Evolutionary conservation across 768 basidiomycete species (phyloP).

Genomic region (Psilocybe azurescens): DNA sequence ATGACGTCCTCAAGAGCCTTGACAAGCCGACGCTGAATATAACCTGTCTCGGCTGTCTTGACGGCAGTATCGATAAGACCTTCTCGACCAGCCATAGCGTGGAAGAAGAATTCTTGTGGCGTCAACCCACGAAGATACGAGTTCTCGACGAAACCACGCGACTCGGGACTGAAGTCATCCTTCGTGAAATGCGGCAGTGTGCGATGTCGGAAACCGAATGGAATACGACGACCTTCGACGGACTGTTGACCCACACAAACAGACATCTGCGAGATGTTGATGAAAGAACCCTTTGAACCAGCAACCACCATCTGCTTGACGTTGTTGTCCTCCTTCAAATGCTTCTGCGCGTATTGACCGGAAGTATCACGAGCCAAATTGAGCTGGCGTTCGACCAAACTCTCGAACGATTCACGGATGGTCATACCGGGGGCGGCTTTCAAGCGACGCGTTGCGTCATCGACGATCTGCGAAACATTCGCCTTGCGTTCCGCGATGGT

Average conservation of each 20-base stretch:
- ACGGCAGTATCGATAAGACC: slow-evolving; percentile 99
- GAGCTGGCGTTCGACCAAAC: slow-evolving; percentile 86
- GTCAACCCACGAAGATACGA: slow-evolving; percentile 96
- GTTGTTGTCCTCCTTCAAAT: slow-evolving; percentile 98
- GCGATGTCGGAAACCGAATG: slow-evolving; percentile 97
- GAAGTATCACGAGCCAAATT: slow-evolving; percentile 95
- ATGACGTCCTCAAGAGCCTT: slow-evolving; percentile 98
- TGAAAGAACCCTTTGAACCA: slow-evolving; percentile 98
- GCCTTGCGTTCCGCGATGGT: slow-evolving; percentile 84
- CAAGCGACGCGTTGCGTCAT: slow-evolving; percentile 80
- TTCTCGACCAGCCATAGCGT: slow-evolving; percentile 99
- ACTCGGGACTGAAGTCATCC: slow-evolving; percentile 98
- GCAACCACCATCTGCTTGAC: slow-evolving; percentile 99
- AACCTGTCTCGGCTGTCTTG: slow-evolving; percentile 99
- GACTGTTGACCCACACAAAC: slow-evolving; percentile 98
- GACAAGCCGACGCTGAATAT: slow-evolving; percentile 97
- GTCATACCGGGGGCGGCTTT: slow-evolving; percentile 98
- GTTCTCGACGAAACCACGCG: slow-evolving; percentile 98
- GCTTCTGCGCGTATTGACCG: slow-evolving; percentile 96
- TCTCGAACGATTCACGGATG: slow-evolving; percentile 98
- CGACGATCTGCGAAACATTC: slow-evolving; percentile 79
- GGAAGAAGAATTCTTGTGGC: slow-evolving; percentile 99
- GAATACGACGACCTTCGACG: slow-evolving; percentile 97
- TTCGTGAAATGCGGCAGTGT: slow-evolving; percentile 97
- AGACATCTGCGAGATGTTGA: slow-evolving; percentile 99